phyloP scores from a whole-genome alignment of 331 rosid species.

The Malus hybrid region DNA sequence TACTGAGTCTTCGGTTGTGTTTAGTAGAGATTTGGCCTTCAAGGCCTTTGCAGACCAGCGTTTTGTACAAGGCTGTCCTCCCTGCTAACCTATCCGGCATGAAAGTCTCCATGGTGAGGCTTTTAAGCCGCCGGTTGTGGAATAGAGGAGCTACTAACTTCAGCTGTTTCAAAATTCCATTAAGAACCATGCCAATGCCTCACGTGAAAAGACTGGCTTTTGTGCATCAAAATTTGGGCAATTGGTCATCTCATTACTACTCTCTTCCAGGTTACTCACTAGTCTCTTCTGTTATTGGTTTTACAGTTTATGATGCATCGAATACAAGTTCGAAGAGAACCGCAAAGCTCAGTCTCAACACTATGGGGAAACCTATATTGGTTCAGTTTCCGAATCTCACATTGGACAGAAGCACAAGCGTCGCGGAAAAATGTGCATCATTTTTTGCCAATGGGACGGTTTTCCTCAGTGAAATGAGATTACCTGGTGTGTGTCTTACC shows the following conservation, averaged over 20 bases:
- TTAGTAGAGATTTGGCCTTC: constrained; percentile 54
- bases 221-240: constrained; percentile 64
- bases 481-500: constrained; percentile 38
- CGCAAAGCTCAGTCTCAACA: constrained; percentile 40
- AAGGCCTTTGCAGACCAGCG: constrained; percentile 46
- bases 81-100: constrained; percentile 62
- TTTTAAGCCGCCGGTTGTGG: constrained; percentile 74
- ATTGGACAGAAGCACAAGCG: constrained; percentile 13
- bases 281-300: constrained; percentile 61
- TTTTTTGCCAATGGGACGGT: constrained; percentile 47
- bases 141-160: constrained; percentile 63
- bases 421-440: constrained; percentile 43
- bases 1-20: constrained; percentile 39
- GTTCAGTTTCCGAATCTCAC: constrained; percentile 39
- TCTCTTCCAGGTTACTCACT: constrained; percentile 50
- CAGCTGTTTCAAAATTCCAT: constrained; percentile 54
- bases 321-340: constrained; percentile 32
- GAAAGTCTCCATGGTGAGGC: constrained; percentile 52
- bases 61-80: constrained; percentile 46
- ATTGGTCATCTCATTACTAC: constrained; percentile 61
- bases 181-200: constrained; percentile 61
- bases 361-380: constrained; percentile 53
- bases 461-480: constrained; percentile 40
- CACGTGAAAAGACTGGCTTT: constrained; percentile 66
- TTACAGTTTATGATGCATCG: constrained; percentile 72